Conservation (phyloP, 768 basidiomycete genomes). For the Lactarius vividus region DNA sequence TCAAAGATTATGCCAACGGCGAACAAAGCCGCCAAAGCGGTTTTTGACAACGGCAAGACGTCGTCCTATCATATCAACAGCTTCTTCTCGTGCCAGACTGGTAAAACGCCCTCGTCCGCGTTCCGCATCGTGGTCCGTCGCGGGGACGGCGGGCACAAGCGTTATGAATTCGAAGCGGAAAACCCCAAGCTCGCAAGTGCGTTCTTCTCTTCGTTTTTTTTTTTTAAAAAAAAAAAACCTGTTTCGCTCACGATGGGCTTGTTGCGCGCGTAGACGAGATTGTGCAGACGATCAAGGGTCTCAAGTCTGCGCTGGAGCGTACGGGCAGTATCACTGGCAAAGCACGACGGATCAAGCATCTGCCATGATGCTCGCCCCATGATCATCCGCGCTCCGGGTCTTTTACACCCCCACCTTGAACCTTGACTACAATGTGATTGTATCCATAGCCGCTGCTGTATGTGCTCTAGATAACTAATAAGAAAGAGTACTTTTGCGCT, state of each 20-base stretch:
- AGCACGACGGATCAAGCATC: slow-evolving; percentile 59
- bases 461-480: slow-evolving; percentile 24
- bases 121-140: slow-evolving; percentile 88
- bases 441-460: slow-evolving; percentile 16
- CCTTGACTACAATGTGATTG: slow-evolving; percentile 6
- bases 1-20: slow-evolving; percentile 83
- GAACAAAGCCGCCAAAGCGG: slow-evolving; percentile 64
- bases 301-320: slow-evolving; percentile 64
- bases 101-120: slow-evolving; percentile 64
- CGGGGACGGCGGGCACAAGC: slow-evolving; percentile 70
- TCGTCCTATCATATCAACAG: slow-evolving; percentile 90
- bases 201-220: slow-evolving; percentile 32
- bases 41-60: slow-evolving; percentile 88
- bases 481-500: slow-evolving; percentile 11
- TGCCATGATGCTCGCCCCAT: neutral
- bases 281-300: slow-evolving; percentile 63
- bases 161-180: slow-evolving; percentile 98
- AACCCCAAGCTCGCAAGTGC: slow-evolving; percentile 73
- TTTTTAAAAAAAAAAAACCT: neutral
- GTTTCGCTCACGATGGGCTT: neutral
- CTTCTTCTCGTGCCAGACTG: slow-evolving; percentile 77
- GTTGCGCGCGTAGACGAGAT: slow-evolving; percentile 57
- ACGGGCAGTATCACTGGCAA: slow-evolving; percentile 57
- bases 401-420: too few relatives aligned
- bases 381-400: neutral